phyloP scores from a whole-genome alignment of 768 basidiomycete species.

The Lentinula edodes region DNA sequence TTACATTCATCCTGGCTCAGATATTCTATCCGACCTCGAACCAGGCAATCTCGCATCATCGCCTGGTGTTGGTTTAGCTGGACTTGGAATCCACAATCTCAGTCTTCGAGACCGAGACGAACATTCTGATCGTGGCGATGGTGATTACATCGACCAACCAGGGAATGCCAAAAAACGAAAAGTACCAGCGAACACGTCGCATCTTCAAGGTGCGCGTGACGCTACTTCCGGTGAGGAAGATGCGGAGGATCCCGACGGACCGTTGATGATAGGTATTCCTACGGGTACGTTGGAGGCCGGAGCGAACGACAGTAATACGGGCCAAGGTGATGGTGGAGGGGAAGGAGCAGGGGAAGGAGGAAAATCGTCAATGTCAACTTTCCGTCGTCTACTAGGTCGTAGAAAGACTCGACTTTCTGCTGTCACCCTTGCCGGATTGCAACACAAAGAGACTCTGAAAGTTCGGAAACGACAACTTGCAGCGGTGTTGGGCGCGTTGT shows the following conservation, averaged over 20 bases:
- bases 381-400: constrained; percentile 16
- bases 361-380: constrained; percentile 11
- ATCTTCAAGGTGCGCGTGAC: constrained; percentile 43
- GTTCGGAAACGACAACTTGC: constrained; percentile 66
- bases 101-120: constrained; percentile 22
- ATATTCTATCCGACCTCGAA: neutral
- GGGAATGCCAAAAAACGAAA: constrained; percentile 88
- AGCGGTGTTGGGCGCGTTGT: constrained; percentile 60
- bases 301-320: neutral
- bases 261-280: neutral
- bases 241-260: constrained; percentile 18
- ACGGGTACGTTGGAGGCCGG: neutral
- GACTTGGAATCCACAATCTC: neutral
- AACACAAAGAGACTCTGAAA: constrained; percentile 71
- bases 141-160: constrained; percentile 66
- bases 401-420: constrained; percentile 42
- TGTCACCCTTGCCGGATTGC: constrained; percentile 63
- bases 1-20: neutral
- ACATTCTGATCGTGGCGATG: constrained; percentile 46
- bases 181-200: constrained; percentile 63
- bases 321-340: neutral
- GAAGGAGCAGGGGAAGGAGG: neutral
- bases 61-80: constrained; percentile 7
- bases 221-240: constrained; percentile 17
- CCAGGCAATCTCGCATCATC: neutral